Percentiles rank a stretch among this genome's conserved stretches.
Evolutionary conservation across 805 yeast genomes (phyloP).

Genomic region (Metahyphopichia silvanorum): DNA sequence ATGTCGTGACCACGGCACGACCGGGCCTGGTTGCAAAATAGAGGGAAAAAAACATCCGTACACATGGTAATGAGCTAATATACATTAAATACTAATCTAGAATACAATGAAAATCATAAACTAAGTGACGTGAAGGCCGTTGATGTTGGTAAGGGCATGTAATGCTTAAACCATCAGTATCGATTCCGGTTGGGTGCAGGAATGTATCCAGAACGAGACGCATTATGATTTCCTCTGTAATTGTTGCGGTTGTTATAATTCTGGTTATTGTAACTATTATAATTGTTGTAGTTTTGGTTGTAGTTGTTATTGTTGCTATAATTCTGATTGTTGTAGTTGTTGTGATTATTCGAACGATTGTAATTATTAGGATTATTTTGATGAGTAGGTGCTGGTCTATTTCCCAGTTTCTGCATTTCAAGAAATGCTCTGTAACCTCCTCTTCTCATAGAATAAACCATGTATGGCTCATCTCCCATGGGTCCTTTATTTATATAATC

Average conservation of each 20-base stretch:
- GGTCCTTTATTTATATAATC: conserved; percentile 42
- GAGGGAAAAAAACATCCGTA: no score
- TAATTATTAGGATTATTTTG: not conserved
- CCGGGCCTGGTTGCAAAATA: no score
- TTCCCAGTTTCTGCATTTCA: conserved; percentile 10
- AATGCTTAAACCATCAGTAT: no score
- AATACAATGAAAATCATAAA: no score
- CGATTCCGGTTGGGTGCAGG: conserved; percentile 6
- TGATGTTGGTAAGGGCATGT: no score
- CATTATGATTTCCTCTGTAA: conserved; percentile 4
- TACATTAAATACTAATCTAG: no score
- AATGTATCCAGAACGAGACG: conserved; percentile 8
- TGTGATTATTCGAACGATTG: conserved; percentile 13
- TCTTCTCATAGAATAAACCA: conserved; percentile 29
- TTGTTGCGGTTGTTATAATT: conserved; percentile 6
- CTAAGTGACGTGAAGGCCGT: no score
- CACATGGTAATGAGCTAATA: no score
- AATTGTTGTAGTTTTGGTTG: conserved; percentile 5
- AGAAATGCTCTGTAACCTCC: conserved; percentile 38
- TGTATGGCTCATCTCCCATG: conserved; percentile 28
- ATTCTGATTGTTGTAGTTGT: conserved; percentile 10
- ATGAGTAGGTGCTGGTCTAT: conserved; percentile 6
- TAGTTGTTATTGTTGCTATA: conserved; percentile 10
- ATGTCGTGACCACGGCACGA: no score
- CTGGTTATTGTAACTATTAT: conserved; percentile 6